phyloP scores from a whole-genome alignment of 2,329 filamentous ascomycete species.

The Exophiala lecanii-corni region DNA sequence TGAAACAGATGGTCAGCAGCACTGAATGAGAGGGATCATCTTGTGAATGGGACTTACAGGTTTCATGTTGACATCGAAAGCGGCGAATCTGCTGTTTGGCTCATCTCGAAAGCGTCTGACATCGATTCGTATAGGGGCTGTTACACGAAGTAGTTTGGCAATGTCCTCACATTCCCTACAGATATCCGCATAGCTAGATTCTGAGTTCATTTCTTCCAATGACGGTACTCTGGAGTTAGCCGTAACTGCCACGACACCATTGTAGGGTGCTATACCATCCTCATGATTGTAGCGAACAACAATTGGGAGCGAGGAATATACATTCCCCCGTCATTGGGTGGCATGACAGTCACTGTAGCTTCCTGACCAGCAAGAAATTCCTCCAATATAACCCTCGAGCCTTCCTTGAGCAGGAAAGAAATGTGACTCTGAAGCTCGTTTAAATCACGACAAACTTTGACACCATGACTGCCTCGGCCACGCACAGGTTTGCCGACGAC shows the following conservation, averaged over 20 bases:
- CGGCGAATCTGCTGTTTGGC: conserved; percentile 36
- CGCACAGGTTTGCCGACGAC: conserved; percentile 47
- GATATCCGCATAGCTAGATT: conserved; percentile 32
- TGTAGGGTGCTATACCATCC: conserved; percentile 48
- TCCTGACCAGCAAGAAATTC: conserved; percentile 48
- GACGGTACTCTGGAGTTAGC: conserved; percentile 43
- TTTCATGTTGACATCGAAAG: conserved; percentile 53
- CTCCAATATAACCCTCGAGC: conserved; percentile 42
- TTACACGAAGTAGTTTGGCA: conserved; percentile 37
- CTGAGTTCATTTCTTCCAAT: conserved; percentile 29
- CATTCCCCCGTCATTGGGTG: conserved; percentile 33
- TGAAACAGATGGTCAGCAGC: conserved; percentile 19
- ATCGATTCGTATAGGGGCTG: conserved; percentile 46
- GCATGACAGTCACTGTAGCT: conserved; percentile 50
- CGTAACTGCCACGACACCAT: conserved; percentile 45
- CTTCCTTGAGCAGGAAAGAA: conserved; percentile 33
- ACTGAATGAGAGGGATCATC: not conserved
- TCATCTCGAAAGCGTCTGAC: conserved; percentile 36
- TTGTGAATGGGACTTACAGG: conserved; percentile 34
- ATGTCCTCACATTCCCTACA: conserved; percentile 39
- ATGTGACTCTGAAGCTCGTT: conserved; percentile 35
- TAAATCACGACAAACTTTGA: conserved; percentile 41
- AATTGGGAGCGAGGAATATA: conserved; percentile 44
- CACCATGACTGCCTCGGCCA: conserved; percentile 48
- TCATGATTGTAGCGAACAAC: conserved; percentile 47